Base-by-base conservation (phyloP, 2,329 filamentous ascomycete species). In the Lachnellula suecica region DNA sequence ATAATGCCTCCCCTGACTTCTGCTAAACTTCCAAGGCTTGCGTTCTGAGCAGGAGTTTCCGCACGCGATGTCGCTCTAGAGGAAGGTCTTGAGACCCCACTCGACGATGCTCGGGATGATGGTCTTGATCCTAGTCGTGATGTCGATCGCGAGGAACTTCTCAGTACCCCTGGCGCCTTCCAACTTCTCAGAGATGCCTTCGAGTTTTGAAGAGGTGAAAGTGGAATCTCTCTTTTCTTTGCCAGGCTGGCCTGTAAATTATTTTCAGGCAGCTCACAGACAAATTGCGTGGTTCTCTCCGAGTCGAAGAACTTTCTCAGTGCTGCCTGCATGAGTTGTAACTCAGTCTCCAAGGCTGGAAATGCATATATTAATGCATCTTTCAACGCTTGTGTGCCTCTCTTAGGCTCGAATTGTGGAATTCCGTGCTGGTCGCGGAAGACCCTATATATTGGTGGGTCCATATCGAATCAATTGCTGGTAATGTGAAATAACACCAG, bases 361-460 rank as follows among this genome's bases (percentile, higher is more conserved):
- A 59, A 59, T 1, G 45, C 22, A 44, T 59, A 59, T 19, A 52
- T 49, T 4, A 59, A 44, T n/a, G 57, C 57, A 50, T 59, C 54
- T 51, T 54, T 55, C 34, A 59, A 38, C 4, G 54, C 54, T 17
- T 54, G 57, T 5, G 57, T 57, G 19, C 57, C 54, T 52, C 57
- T 50, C 40, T 55, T 57, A 11, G 57, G 57, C 19, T 50, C 50
- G 49, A 59, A 59, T 45, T 59, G 57, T 20, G 57, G 57, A 19
- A 59, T 59, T 13, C 54, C 57, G 24, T 59, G 57, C 31, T 57
- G 38, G 52, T 59, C 57, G 20, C 57, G 52, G 41, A 59, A 59
- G 22, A 59, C 53, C 7, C 51, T 41, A 27, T 59, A 59, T 7
- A 50, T 48, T 44, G 57, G 57, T n/a, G 49, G 48, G 11, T 49